These are phyloP conservation scores for Singerocomus inundabilis DNA, from an alignment of 1,284 basidiomycete species.

Conservation along the genomic window DNA sequence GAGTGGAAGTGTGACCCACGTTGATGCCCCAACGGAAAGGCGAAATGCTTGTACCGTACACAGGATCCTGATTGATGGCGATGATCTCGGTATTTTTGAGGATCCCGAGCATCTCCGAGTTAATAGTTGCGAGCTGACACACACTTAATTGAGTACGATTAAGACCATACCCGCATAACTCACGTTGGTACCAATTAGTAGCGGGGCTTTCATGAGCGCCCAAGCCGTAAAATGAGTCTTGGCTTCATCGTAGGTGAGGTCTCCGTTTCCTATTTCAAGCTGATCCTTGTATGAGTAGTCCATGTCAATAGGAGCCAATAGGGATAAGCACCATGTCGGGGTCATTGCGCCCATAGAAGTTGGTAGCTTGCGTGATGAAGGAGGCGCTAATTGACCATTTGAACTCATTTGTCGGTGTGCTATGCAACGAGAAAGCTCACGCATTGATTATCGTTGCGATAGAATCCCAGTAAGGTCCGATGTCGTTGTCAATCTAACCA, in stretches of 20 bases:
- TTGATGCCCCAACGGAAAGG: constrained; percentile 70
- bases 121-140: constrained; percentile 44
- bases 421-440: constrained; percentile 16
- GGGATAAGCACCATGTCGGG: constrained; percentile 44
- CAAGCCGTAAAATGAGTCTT: constrained; percentile 50
- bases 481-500: constrained; percentile 22
- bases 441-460: constrained; percentile 41
- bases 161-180: constrained; percentile 13
- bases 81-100: constrained; percentile 63
- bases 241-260: constrained; percentile 40
- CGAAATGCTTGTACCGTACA: constrained; percentile 56
- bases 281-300: constrained; percentile 20
- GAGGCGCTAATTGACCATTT: constrained; percentile 36
- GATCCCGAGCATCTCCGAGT: constrained; percentile 49
- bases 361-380: constrained; percentile 41
- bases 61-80: constrained; percentile 67
- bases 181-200: constrained; percentile 47
- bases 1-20: constrained; percentile 32
- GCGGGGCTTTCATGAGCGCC: constrained; percentile 49
- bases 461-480: constrained; percentile 33
- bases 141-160: constrained; percentile 20
- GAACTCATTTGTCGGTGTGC: neutral
- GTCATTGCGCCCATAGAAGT: constrained; percentile 48
- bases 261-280: constrained; percentile 45
- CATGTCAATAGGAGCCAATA: neutral